Conservation (phyloP, 495 filamentous ascomycete genomes). For the Penicillium desertorum region DNA sequence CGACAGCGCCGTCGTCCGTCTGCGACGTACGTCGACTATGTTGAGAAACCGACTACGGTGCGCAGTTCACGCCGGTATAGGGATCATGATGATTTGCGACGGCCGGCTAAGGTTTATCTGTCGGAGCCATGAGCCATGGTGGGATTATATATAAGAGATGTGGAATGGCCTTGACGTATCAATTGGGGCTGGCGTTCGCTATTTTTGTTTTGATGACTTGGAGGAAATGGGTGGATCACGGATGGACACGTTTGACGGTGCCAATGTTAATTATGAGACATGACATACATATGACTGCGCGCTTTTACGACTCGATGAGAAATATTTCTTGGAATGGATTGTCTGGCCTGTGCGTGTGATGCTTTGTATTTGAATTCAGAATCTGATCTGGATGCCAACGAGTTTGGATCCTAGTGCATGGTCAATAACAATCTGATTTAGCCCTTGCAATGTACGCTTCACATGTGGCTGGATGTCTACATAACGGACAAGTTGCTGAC, state of each 20-base stretch:
- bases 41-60: constrained; percentile 35
- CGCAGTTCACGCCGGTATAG: constrained; percentile 22
- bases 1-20: constrained; percentile 23
- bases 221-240: neutral
- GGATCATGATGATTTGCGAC: constrained; percentile 31
- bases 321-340: neutral
- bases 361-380: neutral
- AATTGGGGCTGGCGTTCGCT: neutral
- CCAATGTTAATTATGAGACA: constrained; percentile 7
- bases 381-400: neutral
- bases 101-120: constrained; percentile 42
- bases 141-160: neutral
- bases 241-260: neutral
- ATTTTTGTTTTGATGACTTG: neutral
- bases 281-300: constrained; percentile 7
- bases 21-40: constrained; percentile 32
- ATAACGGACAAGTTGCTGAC: neutral
- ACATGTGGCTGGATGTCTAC: neutral
- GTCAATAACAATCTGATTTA: neutral
- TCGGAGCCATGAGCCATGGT: constrained; percentile 9
- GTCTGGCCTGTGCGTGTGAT: neutral
- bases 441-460: neutral
- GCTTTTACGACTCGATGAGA: constrained; percentile 3
- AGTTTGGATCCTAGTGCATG: neutral
- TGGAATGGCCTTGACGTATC: neutral